These are phyloP conservation scores for Akebia trifoliata DNA, from an alignment of 164 flowering plant species.

Conservation along the genomic window DNA sequence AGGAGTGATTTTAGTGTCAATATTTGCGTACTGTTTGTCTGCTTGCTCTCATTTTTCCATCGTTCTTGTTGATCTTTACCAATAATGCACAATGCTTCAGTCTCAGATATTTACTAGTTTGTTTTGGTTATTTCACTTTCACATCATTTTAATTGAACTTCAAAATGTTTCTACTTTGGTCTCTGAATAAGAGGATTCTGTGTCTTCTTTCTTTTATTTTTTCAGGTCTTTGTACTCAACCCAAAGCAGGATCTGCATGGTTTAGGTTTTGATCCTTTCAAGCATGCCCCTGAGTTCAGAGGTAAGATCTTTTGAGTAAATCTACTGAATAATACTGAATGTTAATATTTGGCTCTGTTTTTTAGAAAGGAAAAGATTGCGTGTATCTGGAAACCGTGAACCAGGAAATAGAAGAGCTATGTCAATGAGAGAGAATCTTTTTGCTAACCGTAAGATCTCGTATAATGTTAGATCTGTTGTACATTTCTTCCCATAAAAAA, in stretches of 20 bases:
- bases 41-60: background rate
- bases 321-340: background rate
- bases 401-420: constrained; percentile 26
- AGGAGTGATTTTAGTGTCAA: background rate
- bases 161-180: background rate
- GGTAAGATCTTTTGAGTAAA: constrained; percentile 34
- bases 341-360: constrained; percentile 10
- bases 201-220: background rate
- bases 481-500: background rate
- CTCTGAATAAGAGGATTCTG: background rate
- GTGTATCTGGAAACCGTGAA: constrained; percentile 33
- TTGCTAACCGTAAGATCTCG: constrained; percentile 54
- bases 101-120: background rate
- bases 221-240: constrained; percentile 66
- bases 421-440: constrained; percentile 43
- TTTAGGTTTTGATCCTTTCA: constrained; percentile 93
- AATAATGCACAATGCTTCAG: background rate
- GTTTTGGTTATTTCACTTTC: too few relatives aligned
- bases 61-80: background rate
- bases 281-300: constrained; percentile 92
- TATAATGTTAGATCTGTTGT: background rate
- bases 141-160: background rate
- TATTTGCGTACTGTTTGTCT: background rate
- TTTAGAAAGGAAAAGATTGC: constrained; percentile 66
- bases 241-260: constrained; percentile 95